phyloP scores from a whole-genome alignment of 2,329 filamentous ascomycete species.

The Aspergillus neoniger region DNA sequence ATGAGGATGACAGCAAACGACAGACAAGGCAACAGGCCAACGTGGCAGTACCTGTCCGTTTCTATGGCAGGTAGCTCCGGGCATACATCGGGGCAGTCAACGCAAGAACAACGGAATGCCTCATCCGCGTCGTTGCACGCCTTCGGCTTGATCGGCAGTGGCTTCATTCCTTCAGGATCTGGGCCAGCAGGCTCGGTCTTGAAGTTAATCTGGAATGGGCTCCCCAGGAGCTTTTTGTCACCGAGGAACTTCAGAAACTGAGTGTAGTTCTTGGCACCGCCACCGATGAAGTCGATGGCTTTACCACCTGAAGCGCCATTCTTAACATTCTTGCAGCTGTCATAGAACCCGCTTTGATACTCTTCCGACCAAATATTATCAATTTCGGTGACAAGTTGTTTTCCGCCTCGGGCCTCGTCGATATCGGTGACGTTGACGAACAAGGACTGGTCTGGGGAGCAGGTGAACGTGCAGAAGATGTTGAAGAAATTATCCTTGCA shows the following conservation, averaged over 20 bases:
- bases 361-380: slow-evolving; percentile 84
- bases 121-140: slow-evolving; percentile 88
- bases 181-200: slow-evolving; percentile 59
- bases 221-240: slow-evolving; percentile 84
- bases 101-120: slow-evolving; percentile 84
- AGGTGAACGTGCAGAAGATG: slow-evolving; percentile 96
- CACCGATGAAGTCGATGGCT: slow-evolving; percentile 94
- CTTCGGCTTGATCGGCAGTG: slow-evolving; percentile 72
- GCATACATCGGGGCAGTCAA: slow-evolving; percentile 87
- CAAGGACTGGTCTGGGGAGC: slow-evolving; percentile 92
- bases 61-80: slow-evolving; percentile 77
- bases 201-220: slow-evolving; percentile 98
- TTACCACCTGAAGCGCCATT: slow-evolving; percentile 91
- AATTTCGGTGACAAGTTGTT: slow-evolving; percentile 77
- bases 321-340: slow-evolving; percentile 99
- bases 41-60: slow-evolving; percentile 70
- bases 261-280: slow-evolving; percentile 86
- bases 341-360: slow-evolving; percentile 85
- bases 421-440: slow-evolving; percentile 90
- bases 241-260: slow-evolving; percentile 89
- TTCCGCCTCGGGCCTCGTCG: slow-evolving; percentile 54
- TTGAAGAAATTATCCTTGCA: slow-evolving; percentile 99
- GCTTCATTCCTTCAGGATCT: slow-evolving; percentile 68
- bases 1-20: slow-evolving; percentile 89
- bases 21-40: slow-evolving; percentile 86